phyloP scores from a whole-genome alignment of 257 asterid genomes.

The Scutellaria minor region DNA sequence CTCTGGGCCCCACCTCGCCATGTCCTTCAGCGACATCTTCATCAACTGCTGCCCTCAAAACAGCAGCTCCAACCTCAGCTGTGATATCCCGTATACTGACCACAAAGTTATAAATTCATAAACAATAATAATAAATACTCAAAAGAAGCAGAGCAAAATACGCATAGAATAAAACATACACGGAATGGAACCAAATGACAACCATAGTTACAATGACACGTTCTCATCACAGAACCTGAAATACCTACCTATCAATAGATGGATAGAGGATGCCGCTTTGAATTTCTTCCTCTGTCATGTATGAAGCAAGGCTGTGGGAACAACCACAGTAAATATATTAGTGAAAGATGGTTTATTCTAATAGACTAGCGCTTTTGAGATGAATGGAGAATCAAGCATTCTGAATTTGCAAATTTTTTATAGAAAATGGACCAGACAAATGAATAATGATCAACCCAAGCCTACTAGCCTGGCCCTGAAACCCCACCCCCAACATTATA shows the following conservation, averaged over 20 bases:
- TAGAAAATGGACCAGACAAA: neutral
- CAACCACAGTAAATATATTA: conserved; percentile 29
- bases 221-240: conserved; percentile 10
- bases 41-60: conserved; percentile 75
- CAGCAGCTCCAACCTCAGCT: conserved; percentile 96
- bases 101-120: conserved; percentile 34
- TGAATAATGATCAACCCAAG: conserved; percentile 16
- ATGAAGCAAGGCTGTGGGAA: conserved; percentile 87
- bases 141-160: too few species aligned
- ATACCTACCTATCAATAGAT: conserved; percentile 73
- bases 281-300: conserved; percentile 88
- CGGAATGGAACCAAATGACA: too few species aligned
- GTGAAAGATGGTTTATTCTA: conserved; percentile 8
- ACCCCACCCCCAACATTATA: neutral
- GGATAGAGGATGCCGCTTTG: conserved; percentile 78
- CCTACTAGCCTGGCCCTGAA: neutral
- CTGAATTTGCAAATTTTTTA: neutral
- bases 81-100: conserved; percentile 91
- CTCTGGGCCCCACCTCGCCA: conserved; percentile 77
- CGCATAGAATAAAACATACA: too few species aligned
- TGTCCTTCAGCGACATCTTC: conserved; percentile 87
- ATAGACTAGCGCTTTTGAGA: conserved; percentile 8
- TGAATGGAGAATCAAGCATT: neutral
- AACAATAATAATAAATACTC: neutral
- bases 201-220: neutral